These are phyloP conservation scores for Adansonia madagascariensis DNA, from an alignment of 441 rosid genomes.

Conservation along the genomic window DNA sequence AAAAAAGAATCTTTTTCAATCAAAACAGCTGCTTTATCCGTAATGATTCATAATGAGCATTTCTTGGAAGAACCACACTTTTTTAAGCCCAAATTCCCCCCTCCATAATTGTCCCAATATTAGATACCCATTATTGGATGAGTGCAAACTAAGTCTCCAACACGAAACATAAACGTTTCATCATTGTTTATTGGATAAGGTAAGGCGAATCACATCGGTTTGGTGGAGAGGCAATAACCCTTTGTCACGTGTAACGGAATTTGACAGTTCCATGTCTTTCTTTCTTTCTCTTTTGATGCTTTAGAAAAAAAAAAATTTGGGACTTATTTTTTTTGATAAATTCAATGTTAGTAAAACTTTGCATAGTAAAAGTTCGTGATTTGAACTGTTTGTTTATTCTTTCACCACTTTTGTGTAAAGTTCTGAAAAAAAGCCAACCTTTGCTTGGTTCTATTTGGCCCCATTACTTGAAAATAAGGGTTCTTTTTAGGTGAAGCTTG, in stretches of 20 bases:
- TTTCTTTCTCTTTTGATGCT: background rate
- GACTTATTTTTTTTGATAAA: background rate
- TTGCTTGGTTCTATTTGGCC: conserved; percentile 22
- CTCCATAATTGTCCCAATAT: conserved; percentile 34
- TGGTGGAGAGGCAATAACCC: conserved; percentile 29
- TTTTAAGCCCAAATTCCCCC: conserved; percentile 28
- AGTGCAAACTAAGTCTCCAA: conserved; percentile 31
- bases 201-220: conserved; percentile 36
- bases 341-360: background rate
- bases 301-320: background rate
- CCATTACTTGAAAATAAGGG: conserved; percentile 12
- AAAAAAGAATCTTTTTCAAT: background rate
- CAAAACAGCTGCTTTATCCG: background rate
- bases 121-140: conserved; percentile 28
- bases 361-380: conserved; percentile 4
- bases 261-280: conserved; percentile 15
- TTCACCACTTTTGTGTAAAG: conserved; percentile 7
- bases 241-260: conserved; percentile 34
- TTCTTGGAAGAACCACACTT: background rate
- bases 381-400: conserved; percentile 24
- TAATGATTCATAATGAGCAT: background rate
- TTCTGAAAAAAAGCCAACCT: conserved; percentile 1
- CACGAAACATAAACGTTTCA: conserved; percentile 33
- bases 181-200: conserved; percentile 28
- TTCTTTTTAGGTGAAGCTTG: background rate